Percentiles rank a stretch among this genome's conserved stretches.
phyloP scores from a whole-genome alignment of 179 eudicot genomes.

The Amaranthus tricolor region DNA sequence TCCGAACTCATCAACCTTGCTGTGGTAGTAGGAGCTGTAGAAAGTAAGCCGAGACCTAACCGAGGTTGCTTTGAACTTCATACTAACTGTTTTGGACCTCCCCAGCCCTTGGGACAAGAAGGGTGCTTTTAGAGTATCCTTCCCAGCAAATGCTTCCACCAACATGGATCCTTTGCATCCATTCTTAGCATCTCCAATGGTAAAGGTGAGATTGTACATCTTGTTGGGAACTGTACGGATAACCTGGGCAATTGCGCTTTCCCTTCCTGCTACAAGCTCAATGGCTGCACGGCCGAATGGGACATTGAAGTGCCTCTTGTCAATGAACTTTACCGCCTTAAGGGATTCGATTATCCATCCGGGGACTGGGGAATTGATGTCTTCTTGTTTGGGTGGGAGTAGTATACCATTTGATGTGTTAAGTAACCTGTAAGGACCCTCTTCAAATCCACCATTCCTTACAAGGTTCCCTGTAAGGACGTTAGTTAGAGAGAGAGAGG shows the following conservation, averaged over 20 bases:
- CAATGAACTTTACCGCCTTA: constrained; percentile 79
- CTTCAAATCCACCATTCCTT: constrained; percentile 75
- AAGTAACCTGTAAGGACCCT: constrained; percentile 57
- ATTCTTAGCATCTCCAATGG: constrained; percentile 75
- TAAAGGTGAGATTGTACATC: constrained; percentile 56
- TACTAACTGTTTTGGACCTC: constrained; percentile 32
- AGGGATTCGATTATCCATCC: constrained; percentile 87
- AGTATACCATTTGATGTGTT: constrained; percentile 75
- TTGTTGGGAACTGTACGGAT: constrained; percentile 56
- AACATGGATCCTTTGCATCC: constrained; percentile 78
- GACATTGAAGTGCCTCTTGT: constrained; percentile 62
- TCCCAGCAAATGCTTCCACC: constrained; percentile 83
- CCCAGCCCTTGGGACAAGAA: constrained; percentile 66
- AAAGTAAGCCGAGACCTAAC: constrained; percentile 62
- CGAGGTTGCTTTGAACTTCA: constrained; percentile 56
- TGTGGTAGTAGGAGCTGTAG: constrained; percentile 79
- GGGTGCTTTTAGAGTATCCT: constrained; percentile 55
- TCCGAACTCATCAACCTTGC: constrained; percentile 51
- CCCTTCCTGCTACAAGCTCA: constrained; percentile 81
- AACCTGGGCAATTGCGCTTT: constrained; percentile 73
- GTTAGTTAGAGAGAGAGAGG: not conserved
- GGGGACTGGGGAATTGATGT: constrained; percentile 71
- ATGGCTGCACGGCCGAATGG: constrained; percentile 65
- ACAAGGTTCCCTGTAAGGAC: constrained; percentile 49
- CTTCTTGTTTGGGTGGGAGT: constrained; percentile 76